A percentile compares a stretch with the other conserved stretches of the same genome.
Conservation (phyloP, 306 rosid genomes). For the Alnus rubra region DNA sequence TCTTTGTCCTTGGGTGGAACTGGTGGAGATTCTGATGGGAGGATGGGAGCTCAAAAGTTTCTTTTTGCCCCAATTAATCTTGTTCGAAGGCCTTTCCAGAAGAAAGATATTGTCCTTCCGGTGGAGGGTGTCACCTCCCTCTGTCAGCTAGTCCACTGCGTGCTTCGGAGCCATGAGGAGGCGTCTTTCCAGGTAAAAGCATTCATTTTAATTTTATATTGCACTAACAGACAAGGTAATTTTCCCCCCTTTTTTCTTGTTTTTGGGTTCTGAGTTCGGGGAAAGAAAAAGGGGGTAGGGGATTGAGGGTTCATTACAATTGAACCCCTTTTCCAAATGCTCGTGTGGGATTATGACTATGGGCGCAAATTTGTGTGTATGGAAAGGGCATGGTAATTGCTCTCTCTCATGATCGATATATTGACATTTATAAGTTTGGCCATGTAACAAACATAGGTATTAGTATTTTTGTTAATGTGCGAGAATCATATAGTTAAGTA, state of each 20-base stretch:
- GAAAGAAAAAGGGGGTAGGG: no score
- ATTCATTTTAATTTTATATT: slow-evolving; percentile 2
- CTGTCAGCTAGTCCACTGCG: slow-evolving; percentile 62
- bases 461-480: neutral
- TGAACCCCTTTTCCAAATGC: neutral
- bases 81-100: slow-evolving; percentile 72
- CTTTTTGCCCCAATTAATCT: slow-evolving; percentile 71
- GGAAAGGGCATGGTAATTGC: neutral
- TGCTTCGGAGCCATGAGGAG: slow-evolving; percentile 71
- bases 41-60: slow-evolving; percentile 57
- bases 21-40: slow-evolving; percentile 47
- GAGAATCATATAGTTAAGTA: neutral
- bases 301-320: no score
- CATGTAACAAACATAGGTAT: neutral
- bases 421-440: neutral
- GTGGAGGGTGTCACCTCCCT: slow-evolving; percentile 78
- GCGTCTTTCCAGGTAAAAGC: slow-evolving; percentile 72
- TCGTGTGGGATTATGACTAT: neutral
- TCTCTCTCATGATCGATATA: no score
- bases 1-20: slow-evolving; percentile 58
- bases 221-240: neutral
- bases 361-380: neutral
- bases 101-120: slow-evolving; percentile 76
- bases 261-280: no score
- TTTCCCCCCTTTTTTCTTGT: no score